Evolutionary conservation across 2,329 filamentous ascomycete species (phyloP).

Genomic region (Juglanconis oblonga): DNA sequence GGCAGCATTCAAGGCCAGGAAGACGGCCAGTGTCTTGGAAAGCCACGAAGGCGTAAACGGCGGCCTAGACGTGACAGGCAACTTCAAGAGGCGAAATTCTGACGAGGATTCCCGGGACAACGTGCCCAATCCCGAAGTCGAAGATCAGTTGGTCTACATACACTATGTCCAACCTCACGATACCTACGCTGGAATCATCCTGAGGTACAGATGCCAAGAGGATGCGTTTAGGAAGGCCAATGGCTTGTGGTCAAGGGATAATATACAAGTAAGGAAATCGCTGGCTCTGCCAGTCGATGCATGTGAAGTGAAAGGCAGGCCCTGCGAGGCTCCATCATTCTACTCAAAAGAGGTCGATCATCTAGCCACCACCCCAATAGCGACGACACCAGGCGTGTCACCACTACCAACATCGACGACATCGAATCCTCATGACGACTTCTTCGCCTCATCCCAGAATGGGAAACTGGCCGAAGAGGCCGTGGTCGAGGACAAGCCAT

Average conservation of each 20-base stretch:
- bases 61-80: constrained; percentile 52
- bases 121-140: constrained; percentile 55
- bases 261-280: constrained; percentile 77
- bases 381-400: constrained; percentile 26
- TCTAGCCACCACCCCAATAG: constrained; percentile 48
- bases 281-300: constrained; percentile 86
- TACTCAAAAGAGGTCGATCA: constrained; percentile 44
- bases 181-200: constrained; percentile 85
- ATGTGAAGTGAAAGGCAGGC: constrained; percentile 77
- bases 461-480: constrained; percentile 27
- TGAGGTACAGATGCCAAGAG: constrained; percentile 84
- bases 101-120: constrained; percentile 50
- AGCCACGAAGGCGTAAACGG: constrained; percentile 60
- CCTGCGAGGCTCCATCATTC: constrained; percentile 52
- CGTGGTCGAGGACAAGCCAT: constrained; percentile 59
- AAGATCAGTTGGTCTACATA: constrained; percentile 83
- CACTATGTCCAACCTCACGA: constrained; percentile 81
- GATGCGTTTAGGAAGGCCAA: constrained; percentile 84
- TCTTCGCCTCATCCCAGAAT: constrained; percentile 37
- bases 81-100: constrained; percentile 65
- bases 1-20: constrained; percentile 52
- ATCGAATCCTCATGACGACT: constrained; percentile 36
- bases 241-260: constrained; percentile 91
- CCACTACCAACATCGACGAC: constrained; percentile 24
- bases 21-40: constrained; percentile 58